These are phyloP conservation scores for Hondaea fermentalgiana DNA, from an alignment of 108 stramenopile species.

Conservation along the genomic window DNA sequence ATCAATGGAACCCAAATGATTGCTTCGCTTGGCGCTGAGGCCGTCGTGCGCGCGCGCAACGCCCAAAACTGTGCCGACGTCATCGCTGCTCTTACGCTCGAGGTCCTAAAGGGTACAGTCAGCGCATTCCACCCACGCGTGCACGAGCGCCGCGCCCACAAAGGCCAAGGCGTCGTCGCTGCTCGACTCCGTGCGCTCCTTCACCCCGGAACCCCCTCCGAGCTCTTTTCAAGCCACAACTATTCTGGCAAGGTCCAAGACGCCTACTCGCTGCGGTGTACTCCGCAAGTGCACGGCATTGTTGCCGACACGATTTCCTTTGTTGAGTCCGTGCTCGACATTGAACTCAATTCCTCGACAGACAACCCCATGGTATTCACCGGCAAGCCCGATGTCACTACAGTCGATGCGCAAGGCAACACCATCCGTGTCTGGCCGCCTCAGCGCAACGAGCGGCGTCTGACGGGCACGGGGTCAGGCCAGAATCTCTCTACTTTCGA, in stretches of 20 bases:
- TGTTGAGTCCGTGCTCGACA: background rate
- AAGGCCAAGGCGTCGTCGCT: conserved; percentile 19
- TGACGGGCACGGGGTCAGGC: background rate
- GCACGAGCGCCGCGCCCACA: conserved; percentile 24
- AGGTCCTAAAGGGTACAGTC: conserved; percentile 29
- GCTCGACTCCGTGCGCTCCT: conserved; percentile 11
- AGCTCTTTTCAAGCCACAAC: conserved; percentile 20
- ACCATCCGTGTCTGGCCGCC: conserved; percentile 1
- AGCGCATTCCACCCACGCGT: conserved; percentile 28
- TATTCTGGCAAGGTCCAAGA: conserved; percentile 28
- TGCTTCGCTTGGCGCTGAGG: conserved; percentile 20
- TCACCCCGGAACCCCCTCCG: background rate
- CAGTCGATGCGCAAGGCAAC: background rate
- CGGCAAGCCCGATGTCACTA: background rate
- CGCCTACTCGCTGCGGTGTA: conserved; percentile 21
- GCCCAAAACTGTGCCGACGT: conserved; percentile 16
- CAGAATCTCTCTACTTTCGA: too few species aligned
- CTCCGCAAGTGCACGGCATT: conserved; percentile 28
- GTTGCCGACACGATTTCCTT: conserved; percentile 18
- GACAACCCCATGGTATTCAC: conserved; percentile 39
- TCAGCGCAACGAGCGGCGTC: background rate
- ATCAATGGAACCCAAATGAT: conserved; percentile 35
- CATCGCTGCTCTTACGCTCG: conserved; percentile 23
- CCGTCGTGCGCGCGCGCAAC: conserved; percentile 13
- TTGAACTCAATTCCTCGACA: conserved; percentile 25